Base-by-base conservation (phyloP, 116 monocot genomes). In the Posidonia oceanica region DNA sequence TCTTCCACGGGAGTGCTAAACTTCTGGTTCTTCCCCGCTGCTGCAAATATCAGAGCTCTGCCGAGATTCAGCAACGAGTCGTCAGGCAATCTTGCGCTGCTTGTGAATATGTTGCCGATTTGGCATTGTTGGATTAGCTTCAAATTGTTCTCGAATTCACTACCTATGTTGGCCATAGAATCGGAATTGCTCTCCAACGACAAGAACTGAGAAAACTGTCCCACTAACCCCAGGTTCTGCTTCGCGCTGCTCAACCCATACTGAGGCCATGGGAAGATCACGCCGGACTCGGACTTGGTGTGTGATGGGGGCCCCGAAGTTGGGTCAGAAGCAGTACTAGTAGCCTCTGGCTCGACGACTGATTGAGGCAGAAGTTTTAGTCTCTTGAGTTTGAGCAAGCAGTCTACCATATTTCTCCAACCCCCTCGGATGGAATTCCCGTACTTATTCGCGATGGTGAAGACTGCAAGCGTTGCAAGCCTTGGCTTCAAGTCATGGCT, bases 1-100 rank as follows among this genome's bases (percentile, higher is more conserved):
- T 96, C 96, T 57, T 96, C 96, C n/a, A 85, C 73, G 1, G 87
- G 67, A 3, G 96, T 91, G 78, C 81, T 91, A 60, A 96, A 96
- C 69, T 89, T 96, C 68, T 91, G 96, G 38, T 91, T 91, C 69
- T 84, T 91, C 14, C 91, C 91, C 0, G 79, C 88, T 0, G 96
- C 88, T 0, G 84, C 86, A 23, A 88, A 91, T 14, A 91, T 83
- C 37, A 96, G 78, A 0, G 91, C 81, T 17, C 91, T 73, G 0
- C 80, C 84, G 2, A 91, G 81, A 63, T 80, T 78, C 36, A 78
- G 82, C 60, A 88, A 54, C 8, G 91, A 79, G 53, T 96, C 91
- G 18, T 80, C 83, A 0, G 96, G 84, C 20, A 91, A 59, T 39
- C 68, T 74, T 1, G 71, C 61, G 74, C 87, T 91, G 36, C 86